Percentiles rank a stretch among this genome's conserved stretches.
Conservation (phyloP, 2,329 filamentous ascomycete species). For the Exophiala lecanii-corni region DNA sequence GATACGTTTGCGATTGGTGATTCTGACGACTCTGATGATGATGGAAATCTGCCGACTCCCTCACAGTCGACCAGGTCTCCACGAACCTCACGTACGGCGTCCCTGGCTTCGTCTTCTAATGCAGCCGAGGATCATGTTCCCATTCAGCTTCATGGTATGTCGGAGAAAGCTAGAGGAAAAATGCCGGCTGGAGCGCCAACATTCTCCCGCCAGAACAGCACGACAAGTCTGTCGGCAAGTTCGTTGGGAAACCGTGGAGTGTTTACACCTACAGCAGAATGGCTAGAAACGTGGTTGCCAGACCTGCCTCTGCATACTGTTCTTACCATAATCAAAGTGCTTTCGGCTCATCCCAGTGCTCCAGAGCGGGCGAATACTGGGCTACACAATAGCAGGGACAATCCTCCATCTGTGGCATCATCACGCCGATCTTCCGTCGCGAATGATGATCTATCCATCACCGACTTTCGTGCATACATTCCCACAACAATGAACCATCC, state of each 20-base stretch:
- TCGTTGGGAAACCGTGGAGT: constrained; percentile 49
- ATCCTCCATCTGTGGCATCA: constrained; percentile 15
- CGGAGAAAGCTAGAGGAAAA: constrained; percentile 93
- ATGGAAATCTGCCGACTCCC: constrained; percentile 57
- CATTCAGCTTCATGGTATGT: constrained; percentile 82
- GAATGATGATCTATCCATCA: constrained; percentile 35
- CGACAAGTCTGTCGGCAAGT: constrained; percentile 68
- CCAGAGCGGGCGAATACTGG: constrained; percentile 29
- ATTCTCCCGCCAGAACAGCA: constrained; percentile 88
- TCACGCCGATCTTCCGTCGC: constrained; percentile 32
- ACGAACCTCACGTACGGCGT: constrained; percentile 58
- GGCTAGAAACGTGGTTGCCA: constrained; percentile 92
- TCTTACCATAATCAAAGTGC: constrained; percentile 66
- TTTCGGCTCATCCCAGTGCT: constrained; percentile 43
- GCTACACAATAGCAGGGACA: constrained; percentile 21
- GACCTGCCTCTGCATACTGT: constrained; percentile 85
- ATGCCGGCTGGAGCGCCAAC: constrained; percentile 78
- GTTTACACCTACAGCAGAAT: constrained; percentile 75
- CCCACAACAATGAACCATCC: constrained; percentile 45
- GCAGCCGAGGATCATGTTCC: constrained; percentile 74
- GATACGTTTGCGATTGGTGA: constrained; percentile 88
- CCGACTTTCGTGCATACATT: constrained; percentile 40
- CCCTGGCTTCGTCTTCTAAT: constrained; percentile 56
- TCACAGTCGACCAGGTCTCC: constrained; percentile 53
- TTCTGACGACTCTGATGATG: constrained; percentile 66